Percentiles rank a stretch among this genome's conserved stretches.
Evolutionary conservation across 306 rosid genomes (phyloP).

Genomic region (Malus fusca): DNA sequence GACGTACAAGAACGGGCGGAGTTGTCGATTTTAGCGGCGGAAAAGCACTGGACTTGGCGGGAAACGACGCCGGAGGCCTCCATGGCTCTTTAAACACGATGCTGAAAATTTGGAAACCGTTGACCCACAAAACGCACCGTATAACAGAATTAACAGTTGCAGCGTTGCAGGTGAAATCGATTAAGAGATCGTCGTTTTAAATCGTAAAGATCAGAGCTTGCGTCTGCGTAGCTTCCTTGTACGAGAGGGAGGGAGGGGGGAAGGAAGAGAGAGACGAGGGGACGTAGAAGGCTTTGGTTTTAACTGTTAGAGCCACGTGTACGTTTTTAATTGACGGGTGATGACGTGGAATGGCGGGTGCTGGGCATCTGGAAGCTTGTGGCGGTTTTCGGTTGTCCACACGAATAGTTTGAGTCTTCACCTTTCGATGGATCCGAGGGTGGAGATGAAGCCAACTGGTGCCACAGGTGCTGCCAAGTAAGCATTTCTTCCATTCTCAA

Average conservation of each 20-base stretch:
- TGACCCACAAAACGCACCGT: not conserved
- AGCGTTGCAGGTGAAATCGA: not conserved
- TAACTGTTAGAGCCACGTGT: constrained; percentile 13
- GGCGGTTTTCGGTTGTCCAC: constrained; percentile 20
- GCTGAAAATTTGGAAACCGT: not conserved
- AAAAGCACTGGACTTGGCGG: constrained; percentile 21
- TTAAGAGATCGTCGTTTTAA: not conserved
- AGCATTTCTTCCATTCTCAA: not conserved
- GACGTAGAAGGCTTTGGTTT: not conserved
- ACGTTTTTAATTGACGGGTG: not conserved
- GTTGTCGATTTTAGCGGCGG: constrained; percentile 7
- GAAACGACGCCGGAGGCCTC: constrained; percentile 61
- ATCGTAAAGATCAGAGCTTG: not conserved
- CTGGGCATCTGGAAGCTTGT: constrained; percentile 10
- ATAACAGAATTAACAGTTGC: not conserved
- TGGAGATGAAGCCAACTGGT: not conserved
- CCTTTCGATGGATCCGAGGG: constrained; percentile 8
- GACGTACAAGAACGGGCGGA: not conserved
- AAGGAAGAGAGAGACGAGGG: not conserved
- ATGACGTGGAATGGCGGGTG: constrained; percentile 26
- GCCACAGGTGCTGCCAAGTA: constrained; percentile 1
- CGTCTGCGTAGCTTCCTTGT: not conserved
- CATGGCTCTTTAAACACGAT: constrained; percentile 23
- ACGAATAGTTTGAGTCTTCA: constrained; percentile 1
- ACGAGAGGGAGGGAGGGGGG: too few relatives aligned